Base-by-base conservation (phyloP, 1,139 yeast species). In the Pneumocystis sp. region DNA sequence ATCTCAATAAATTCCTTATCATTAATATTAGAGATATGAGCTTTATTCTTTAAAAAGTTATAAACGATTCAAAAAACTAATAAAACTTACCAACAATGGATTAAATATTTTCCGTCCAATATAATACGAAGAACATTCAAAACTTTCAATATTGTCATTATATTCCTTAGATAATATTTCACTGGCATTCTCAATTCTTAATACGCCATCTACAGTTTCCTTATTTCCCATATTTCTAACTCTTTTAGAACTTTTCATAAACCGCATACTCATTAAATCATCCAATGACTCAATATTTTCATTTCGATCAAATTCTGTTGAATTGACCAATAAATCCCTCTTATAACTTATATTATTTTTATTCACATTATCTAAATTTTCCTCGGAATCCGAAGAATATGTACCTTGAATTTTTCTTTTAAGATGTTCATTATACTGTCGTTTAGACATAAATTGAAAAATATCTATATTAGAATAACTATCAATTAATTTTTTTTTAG, bases 241-340 rank as follows among this genome's bases (percentile, higher is more conserved):
- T 31, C 83, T 85, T 69, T 86, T 93, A 1, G 96, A 97, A 69
- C 86, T 87, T 70, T 82, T 85, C 96, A 91, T 90, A 74, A 93
- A 93, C 70, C 90, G 95, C 97, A 93, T 93, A 62, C 85, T 87
- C 78, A 91, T 77, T 37, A 93, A 86, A 67, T 97, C 97, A 74
- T 90, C 90, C 25, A 95, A 95, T 31, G 87, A 75, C 37, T 78
- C 77, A 63, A 78, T 76, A 62, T 80, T 77, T 15, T 70, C 70
- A 35, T 72, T 74, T 17, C 74, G 76, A 40, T 76, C 77, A 1
- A 72, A 73, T 10, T 75, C 79, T 15, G 70, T 74, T 1, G 73
- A 74, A 19, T 76, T 77, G 15, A 75, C 78, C 63, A 78, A 79
- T 5, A 77, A 82, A 21, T 76, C 77, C 37, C 73, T 72, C 39